Conservation (phyloP, 1,284 basidiomycete genomes). For the Tylopilus sp. region DNA sequence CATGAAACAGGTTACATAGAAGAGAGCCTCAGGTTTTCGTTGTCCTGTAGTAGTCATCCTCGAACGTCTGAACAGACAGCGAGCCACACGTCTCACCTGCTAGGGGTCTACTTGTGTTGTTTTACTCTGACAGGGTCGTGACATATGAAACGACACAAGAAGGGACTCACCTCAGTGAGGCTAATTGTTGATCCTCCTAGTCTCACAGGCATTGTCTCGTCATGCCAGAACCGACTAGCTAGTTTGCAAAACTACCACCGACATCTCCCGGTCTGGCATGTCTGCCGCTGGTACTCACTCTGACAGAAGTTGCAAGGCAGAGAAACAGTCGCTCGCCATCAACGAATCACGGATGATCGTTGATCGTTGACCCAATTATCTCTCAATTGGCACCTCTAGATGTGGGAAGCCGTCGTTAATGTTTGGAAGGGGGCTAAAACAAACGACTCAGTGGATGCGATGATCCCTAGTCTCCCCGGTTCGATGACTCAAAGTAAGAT, state of each 20-base stretch:
- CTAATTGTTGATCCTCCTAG: not conserved
- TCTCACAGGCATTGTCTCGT: not conserved
- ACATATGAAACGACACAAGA: not conserved
- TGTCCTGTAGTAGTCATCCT: not conserved
- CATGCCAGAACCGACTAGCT: not conserved
- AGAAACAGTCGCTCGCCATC: not conserved
- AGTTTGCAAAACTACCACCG: not conserved
- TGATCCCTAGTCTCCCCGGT: not conserved
- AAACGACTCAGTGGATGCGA: not conserved
- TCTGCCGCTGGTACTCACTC: not conserved
- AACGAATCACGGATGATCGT: not conserved
- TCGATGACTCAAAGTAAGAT: conserved; percentile 2
- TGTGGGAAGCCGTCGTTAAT: not conserved
- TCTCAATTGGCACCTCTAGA: too few relatives aligned
- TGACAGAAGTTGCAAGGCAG: not conserved
- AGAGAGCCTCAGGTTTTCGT: not conserved
- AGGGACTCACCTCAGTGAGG: not conserved
- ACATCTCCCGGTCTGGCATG: not conserved
- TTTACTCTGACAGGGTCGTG: not conserved
- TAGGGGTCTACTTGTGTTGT: not conserved
- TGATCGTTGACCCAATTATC: not conserved
- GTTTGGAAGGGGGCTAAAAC: not conserved
- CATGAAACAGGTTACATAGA: not conserved
- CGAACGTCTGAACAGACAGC: not conserved
- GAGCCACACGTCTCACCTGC: not conserved